Conservation (phyloP, 768 basidiomycete species). For the Psilocybe tampanensis region DNA sequence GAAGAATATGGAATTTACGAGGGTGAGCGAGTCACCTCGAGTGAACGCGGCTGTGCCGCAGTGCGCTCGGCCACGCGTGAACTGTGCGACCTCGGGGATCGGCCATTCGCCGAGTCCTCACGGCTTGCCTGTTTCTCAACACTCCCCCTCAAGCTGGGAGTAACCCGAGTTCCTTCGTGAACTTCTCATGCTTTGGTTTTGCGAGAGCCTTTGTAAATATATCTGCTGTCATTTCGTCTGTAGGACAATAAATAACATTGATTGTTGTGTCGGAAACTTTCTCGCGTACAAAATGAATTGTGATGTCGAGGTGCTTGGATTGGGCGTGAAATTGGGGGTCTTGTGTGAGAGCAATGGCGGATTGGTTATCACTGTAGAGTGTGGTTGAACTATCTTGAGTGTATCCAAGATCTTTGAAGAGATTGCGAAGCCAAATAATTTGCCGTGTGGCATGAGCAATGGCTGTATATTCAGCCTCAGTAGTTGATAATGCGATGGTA, state of each 20-base stretch:
- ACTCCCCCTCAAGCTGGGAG: too few species aligned
- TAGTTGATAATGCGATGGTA: constrained; percentile 34
- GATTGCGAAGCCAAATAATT: constrained; percentile 24
- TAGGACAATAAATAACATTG: constrained; percentile 6
- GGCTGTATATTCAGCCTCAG: constrained; percentile 44
- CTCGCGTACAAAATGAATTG: constrained; percentile 5
- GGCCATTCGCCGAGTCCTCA: too few species aligned
- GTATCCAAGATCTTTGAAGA: constrained; percentile 1
- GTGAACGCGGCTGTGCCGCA: too few species aligned
- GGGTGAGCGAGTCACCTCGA: too few species aligned
- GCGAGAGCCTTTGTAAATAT: constrained; percentile 12
- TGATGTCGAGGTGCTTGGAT: constrained; percentile 24
- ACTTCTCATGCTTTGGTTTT: too few species aligned
- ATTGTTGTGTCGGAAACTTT: constrained; percentile 12
- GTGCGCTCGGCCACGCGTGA: too few species aligned
- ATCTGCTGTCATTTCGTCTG: constrained; percentile 16
- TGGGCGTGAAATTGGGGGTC: constrained; percentile 21
- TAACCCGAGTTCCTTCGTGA: too few species aligned
- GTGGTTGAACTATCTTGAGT: constrained; percentile 14
- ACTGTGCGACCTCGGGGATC: too few species aligned
- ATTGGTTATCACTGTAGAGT: constrained; percentile 18
- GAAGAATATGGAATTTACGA: too few species aligned
- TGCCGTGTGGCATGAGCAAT: constrained; percentile 26
- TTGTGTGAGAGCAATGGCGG: too few species aligned
- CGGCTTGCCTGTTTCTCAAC: too few species aligned